Base-by-base conservation (phyloP, 2,329 filamentous ascomycete species). In the Chaetomium olivaceum region DNA sequence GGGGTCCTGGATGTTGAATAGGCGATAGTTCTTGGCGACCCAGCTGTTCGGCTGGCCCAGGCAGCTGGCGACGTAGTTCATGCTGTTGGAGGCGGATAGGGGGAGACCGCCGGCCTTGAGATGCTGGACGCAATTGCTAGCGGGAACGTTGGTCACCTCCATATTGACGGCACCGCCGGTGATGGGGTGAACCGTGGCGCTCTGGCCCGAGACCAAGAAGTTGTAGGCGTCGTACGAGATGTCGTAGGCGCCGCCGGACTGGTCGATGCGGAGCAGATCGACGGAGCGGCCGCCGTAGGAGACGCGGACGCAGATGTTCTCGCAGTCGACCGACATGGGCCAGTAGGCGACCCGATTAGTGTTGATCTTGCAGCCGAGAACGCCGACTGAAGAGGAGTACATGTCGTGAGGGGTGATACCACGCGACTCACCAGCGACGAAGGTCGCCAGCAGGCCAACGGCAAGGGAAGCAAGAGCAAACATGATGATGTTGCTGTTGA, bases 331-430 rank as follows among this genome's bases (percentile, higher is more conserved):
- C 4, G 77, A 71, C 36, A 72, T 73, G 7, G 85, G 85, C 82
- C 83, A 87, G 80, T 87, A 87, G 68, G 85, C 85, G 25, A 87
- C 80, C 23, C 84, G 83, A 78, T 87, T 82, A 68, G 80, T 85
- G 76, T 87, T 74, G 74, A 87, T 80, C 76, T 85, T 83, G 81
- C 85, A 87, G 57, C 85, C 85, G 8, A 85, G 76, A 4, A 86
- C 84, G 50, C 85, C 85, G 66, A 85, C 74, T 7, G 83, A 85
- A 23, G 82, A 85, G 4, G 81, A 83, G 78, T 80, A 87, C 71
- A 78, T 74, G 66, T 81, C 81, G 72, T 87, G 85, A 31, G 85
- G 84, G 4, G 84, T 87, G 67, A 81, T 76, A 64, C 71, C 54
- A 27, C 27, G 67, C n/a, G 36, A 29, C n/a, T 65, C 63, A 11